Percentiles rank a stretch among this genome's conserved stretches.
Evolutionary conservation across 2,329 filamentous ascomycete species (phyloP).

Genomic region (Ceratocystis huliohia): DNA sequence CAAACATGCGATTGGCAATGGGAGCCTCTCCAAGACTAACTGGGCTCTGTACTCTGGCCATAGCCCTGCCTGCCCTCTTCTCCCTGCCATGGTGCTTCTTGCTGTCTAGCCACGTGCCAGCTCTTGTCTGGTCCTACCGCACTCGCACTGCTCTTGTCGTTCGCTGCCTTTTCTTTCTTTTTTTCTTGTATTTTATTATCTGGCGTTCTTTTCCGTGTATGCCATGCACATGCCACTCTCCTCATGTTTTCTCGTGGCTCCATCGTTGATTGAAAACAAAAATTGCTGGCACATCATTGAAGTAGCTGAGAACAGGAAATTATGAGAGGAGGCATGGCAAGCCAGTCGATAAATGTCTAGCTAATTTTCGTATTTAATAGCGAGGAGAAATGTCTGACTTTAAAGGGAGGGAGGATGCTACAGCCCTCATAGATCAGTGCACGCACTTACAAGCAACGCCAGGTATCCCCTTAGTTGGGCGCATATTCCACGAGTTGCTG

Average conservation of each 20-base stretch:
- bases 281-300: too few species aligned
- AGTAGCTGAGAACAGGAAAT: background rate
- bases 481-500: background rate
- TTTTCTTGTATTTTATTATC: background rate
- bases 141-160: background rate
- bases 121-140: background rate
- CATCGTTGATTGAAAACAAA: background rate
- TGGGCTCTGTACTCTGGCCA: background rate
- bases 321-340: background rate
- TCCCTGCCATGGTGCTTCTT: background rate
- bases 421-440: background rate
- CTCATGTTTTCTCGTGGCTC: background rate
- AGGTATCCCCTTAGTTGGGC: background rate
- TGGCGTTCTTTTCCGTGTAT: too few species aligned
- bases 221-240: conserved; percentile 1
- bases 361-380: background rate
- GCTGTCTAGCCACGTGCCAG: background rate
- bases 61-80: background rate
- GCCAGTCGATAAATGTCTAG: background rate
- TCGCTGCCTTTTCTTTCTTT: background rate
- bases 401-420: background rate
- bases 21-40: background rate
- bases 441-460: background rate
- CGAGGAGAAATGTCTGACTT: background rate
- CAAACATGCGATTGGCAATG: background rate